Conservation (phyloP, 2,329 filamentous ascomycete species). For the Epichloe glyceriae region DNA sequence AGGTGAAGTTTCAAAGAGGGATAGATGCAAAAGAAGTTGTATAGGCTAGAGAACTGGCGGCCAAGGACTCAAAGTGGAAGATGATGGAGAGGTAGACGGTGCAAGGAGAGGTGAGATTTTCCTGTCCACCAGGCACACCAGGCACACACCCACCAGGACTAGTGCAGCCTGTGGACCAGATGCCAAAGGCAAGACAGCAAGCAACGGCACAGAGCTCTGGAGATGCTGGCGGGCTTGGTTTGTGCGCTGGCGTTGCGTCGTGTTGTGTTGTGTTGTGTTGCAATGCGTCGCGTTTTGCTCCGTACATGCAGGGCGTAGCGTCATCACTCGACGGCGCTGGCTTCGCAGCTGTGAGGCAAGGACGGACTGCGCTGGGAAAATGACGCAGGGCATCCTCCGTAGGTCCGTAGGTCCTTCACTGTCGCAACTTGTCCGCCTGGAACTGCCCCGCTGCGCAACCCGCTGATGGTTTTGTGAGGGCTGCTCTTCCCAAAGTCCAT, state of each 20-base stretch:
- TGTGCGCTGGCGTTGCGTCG: background rate
- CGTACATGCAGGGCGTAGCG: background rate
- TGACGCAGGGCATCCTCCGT: background rate
- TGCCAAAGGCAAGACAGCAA: no score
- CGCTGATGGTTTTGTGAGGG: background rate
- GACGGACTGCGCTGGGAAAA: background rate
- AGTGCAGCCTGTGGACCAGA: background rate
- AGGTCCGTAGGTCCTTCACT: no score
- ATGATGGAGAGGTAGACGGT: background rate
- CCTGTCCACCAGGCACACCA: background rate
- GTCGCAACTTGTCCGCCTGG: background rate
- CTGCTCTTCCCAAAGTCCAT: background rate
- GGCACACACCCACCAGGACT: no score
- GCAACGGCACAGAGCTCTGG: background rate
- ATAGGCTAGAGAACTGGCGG: background rate
- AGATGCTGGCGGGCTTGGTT: background rate
- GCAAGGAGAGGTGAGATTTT: background rate
- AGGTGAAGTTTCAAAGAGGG: background rate
- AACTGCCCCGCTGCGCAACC: background rate
- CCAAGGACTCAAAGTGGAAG: background rate
- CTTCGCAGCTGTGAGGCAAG: background rate
- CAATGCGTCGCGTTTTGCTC: background rate
- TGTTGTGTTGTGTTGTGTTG: background rate
- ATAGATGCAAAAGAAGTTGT: background rate
- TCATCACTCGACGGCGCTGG: background rate